A percentile compares a stretch with the other conserved stretches of the same genome.
phyloP scores from a whole-genome alignment of 208 protist genomes.

The Leishmania amazonensis region DNA sequence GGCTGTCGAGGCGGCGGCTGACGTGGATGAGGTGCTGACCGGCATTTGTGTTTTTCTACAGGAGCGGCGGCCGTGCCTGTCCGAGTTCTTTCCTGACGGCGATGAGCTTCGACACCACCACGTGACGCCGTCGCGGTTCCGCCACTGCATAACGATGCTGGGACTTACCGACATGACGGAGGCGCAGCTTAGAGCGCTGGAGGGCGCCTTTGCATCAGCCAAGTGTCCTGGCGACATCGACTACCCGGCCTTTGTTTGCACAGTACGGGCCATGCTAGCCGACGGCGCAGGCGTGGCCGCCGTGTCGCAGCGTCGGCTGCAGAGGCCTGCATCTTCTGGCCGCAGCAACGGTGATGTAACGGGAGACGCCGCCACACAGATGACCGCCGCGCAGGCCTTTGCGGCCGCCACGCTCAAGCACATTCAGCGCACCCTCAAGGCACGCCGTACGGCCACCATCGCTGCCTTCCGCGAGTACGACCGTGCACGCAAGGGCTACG shows the following conservation, averaged over 20 bases:
- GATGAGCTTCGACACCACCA: constrained; percentile 85
- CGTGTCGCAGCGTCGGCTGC: constrained; percentile 45
- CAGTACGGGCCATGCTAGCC: constrained; percentile 52
- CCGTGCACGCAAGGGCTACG: constrained; percentile 60
- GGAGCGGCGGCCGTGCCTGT: constrained; percentile 64
- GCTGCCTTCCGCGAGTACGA: constrained; percentile 87
- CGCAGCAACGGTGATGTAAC: background rate
- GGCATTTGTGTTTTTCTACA: constrained; percentile 70
- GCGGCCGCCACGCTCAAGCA: constrained; percentile 38
- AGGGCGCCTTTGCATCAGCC: constrained; percentile 52
- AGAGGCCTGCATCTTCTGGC: background rate
- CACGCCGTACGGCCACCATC: constrained; percentile 57
- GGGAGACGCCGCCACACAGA: background rate
- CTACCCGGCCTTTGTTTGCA: constrained; percentile 72
- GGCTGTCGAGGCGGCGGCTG: constrained; percentile 15
- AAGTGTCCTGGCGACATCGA: constrained; percentile 43
- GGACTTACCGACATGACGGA: constrained; percentile 57
- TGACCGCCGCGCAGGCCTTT: constrained; percentile 18
- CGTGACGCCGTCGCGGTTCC: constrained; percentile 78
- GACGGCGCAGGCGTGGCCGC: constrained; percentile 52
- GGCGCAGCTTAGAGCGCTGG: constrained; percentile 53
- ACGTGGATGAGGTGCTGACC: constrained; percentile 54
- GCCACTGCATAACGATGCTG: constrained; percentile 75
- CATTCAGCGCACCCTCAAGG: constrained; percentile 50
- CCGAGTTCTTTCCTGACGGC: constrained; percentile 86